phyloP scores from a whole-genome alignment of 2,329 filamentous ascomycete species.

The Fusarium humuli region DNA sequence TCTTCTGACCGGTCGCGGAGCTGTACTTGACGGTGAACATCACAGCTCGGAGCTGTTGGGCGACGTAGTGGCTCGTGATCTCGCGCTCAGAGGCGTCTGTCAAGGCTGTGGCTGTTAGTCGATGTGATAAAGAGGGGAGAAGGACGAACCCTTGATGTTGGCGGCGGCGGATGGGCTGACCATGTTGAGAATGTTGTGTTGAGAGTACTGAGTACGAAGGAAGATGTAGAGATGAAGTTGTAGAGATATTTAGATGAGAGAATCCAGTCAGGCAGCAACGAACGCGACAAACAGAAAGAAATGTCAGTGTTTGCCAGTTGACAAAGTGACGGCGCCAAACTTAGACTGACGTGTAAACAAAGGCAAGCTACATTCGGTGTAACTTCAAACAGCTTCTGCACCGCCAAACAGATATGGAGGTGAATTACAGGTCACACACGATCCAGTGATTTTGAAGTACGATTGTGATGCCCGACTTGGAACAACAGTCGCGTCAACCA shows the following conservation, averaged over 20 bases:
- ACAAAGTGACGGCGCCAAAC: neutral
- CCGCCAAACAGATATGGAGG: neutral
- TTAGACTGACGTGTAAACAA: neutral
- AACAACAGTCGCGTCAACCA: neutral
- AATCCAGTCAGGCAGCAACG: neutral
- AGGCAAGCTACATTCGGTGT: neutral
- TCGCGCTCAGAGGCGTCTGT: neutral
- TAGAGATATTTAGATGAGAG: neutral
- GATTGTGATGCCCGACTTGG: neutral
- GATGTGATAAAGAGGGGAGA: no score
- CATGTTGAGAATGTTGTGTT: neutral
- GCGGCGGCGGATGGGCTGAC: no score
- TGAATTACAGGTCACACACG: neutral
- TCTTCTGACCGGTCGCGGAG: neutral
- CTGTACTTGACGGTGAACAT: neutral
- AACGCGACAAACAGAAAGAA: neutral
- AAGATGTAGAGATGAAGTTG: neutral
- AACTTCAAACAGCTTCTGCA: neutral
- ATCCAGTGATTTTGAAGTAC: neutral
- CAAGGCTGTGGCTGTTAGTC: neutral
- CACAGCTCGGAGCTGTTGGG: neutral
- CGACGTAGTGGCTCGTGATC: fast-evolving
- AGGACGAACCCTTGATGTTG: neutral
- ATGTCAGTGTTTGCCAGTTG: neutral
- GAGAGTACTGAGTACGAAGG: no score